Evolutionary conservation across 768 basidiomycete species (phyloP), one percentile per base, ranked within the genome.

Genomic region (Suillus placidus): DNA sequence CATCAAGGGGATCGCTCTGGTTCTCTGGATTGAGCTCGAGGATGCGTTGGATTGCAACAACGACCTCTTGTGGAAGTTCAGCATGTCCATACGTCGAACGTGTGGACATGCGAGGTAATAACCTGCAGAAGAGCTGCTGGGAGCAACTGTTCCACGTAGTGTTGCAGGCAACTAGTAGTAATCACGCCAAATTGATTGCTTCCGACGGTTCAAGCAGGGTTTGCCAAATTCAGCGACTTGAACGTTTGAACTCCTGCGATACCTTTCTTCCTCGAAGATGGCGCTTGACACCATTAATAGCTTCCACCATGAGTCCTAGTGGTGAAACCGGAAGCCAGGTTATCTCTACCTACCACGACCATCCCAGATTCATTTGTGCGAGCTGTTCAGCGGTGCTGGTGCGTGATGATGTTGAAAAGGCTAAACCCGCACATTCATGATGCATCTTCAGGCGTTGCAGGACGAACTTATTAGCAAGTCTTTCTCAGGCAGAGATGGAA

Each of bases 381-480:
- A 85, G 84, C 60, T 94, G 92, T 71, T 83, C 89, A 57, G 87
- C 88, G 20, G 85, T 87, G 18, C 85, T 94, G 60, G 92, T 92
- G 62, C 62, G 89, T 78, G 42, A 13, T 62, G 20, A 8, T 54
- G 51, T 56, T 55, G 20, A 35, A 61, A 66, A 20, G 34, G 32
- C 26, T 55, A 49, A 32, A 51, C 51, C 54, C 51, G 30, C 42
- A 23, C 37, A 63, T 45, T 56, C 35, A 38, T 12, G 38, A 12
- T 16, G 49, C 3, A 30, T 61, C 56, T 40, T 67, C 65, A 93
- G 92, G 85, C 88, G 26, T 81, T 94, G 18, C 92, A 94, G 74
- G 93, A 94, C 68, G 92, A 94, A 70, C 77, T 93, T 26, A 92
- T 94, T 66, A 92, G 90, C 80, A 94, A 94, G 72, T 80, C 91